Evolutionary conservation across 352 stramenopile species (phyloP).

Genomic region (Thalassiosira exigua): DNA sequence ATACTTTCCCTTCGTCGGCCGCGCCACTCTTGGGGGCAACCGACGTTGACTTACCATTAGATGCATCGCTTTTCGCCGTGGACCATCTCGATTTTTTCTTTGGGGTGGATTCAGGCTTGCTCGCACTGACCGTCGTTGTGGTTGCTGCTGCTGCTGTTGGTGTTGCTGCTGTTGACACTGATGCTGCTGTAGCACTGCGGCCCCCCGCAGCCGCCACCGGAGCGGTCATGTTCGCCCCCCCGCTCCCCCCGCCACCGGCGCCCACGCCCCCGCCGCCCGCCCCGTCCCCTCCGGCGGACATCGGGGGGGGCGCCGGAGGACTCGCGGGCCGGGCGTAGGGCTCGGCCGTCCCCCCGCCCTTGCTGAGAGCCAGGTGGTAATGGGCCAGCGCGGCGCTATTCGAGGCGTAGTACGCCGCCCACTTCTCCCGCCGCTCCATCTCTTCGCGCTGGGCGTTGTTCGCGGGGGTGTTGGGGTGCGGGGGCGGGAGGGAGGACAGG

Average conservation of each 20-base stretch:
- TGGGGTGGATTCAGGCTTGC: conserved; percentile 7
- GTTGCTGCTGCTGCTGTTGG: conserved; percentile 26
- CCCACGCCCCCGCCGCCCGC: not conserved
- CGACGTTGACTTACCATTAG: conserved; percentile 26
- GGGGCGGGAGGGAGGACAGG: conserved; percentile 11
- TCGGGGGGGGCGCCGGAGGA: conserved; percentile 41
- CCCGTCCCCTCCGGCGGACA: not conserved
- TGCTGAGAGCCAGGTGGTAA: conserved; percentile 51
- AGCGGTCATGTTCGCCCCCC: no score
- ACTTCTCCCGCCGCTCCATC: conserved; percentile 48
- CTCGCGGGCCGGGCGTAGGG: conserved; percentile 28
- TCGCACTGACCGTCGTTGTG: conserved; percentile 1
- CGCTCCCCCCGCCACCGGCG: no score
- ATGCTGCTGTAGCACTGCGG: no score
- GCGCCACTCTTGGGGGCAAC: no score
- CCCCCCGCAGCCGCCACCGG: no score
- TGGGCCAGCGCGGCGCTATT: conserved; percentile 50
- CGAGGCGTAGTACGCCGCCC: conserved; percentile 44
- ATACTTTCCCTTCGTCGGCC: no score
- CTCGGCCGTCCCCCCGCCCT: conserved; percentile 19
- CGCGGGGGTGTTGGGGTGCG: conserved; percentile 35
- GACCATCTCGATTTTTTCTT: not conserved
- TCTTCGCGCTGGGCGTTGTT: conserved; percentile 45
- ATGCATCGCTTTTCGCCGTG: conserved; percentile 21
- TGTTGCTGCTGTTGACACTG: not conserved